Base-by-base conservation (phyloP, 495 filamentous ascomycete species). In the Apodospora peruviana region DNA sequence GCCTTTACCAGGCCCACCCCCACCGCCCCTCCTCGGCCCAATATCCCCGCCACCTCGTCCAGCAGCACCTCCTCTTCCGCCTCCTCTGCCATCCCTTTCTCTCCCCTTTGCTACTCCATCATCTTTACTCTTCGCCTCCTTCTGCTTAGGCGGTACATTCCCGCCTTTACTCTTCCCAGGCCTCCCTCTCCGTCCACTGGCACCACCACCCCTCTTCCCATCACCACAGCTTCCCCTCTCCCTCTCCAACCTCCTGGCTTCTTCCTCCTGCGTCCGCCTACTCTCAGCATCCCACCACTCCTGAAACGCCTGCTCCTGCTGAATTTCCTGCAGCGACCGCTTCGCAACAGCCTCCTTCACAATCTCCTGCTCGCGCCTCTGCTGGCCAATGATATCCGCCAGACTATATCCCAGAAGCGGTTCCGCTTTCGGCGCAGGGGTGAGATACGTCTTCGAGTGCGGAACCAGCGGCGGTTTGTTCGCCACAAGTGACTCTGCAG, bases 251-350 rank as follows among this genome's bases (percentile, higher is more conserved):
- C 60, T 49, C 32, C 65, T 71, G 45, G 83, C 85, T 14, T 85
- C 83, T 34, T 88, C 76, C 40, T 83, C 82, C 47, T 79, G 75
- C 48, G 71, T 70, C 40, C 86, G 78, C 55, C 79, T 77, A 61
- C 86, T 90, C 62, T 98, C 93, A 47, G 85, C 80, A 53, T 97
- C 91, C 93, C 93, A 98, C 93, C 94, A 98, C 60, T 91, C 84
- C 64, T 95, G 87, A 66, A 98, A 98, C 27, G 90, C 88, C 63
- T 98, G 93, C 63, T 98, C 93, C 43, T 86, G 80, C 60, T 98
- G 94, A 53, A 98, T 98, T 35, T 97, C 93, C 58, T 91, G 79
- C 35, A 98, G 65, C 50, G 84, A 90, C 36, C 91, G 77, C 63
- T 94, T 95, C 2, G 87, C 85, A 0, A 76, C 81, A n/a, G 88